A percentile compares a stretch with the other conserved stretches of the same genome.
phyloP scores from a whole-genome alignment of 1,139 yeast genomes.

The Arxiozyma heterogenica region DNA sequence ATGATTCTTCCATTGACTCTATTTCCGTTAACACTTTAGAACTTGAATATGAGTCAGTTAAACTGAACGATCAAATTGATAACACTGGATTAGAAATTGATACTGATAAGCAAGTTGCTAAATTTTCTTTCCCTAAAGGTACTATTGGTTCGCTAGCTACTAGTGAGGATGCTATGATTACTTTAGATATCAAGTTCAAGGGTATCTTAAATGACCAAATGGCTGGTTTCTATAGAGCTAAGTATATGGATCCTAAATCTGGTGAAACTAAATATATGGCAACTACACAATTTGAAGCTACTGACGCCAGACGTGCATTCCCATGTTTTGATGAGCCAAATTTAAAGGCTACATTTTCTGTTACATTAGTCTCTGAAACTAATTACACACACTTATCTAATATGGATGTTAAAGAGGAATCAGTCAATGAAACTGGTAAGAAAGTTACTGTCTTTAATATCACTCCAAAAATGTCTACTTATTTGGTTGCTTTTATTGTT shows the following conservation, averaged over 20 bases:
- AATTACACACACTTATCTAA: conserved; percentile 64
- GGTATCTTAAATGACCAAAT: conserved; percentile 67
- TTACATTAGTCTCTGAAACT: conserved; percentile 51
- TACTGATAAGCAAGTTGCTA: conserved; percentile 48
- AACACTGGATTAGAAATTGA: conserved; percentile 34
- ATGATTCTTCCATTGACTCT: conserved; percentile 31
- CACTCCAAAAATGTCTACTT: conserved; percentile 69
- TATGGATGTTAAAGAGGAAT: conserved; percentile 56
- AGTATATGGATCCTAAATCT: conserved; percentile 40
- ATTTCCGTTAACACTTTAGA: conserved; percentile 48
- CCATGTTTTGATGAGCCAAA: conserved; percentile 89
- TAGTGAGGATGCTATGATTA: conserved; percentile 25
- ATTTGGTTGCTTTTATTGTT: conserved; percentile 66
- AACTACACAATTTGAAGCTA: conserved; percentile 83
- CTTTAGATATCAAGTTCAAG: conserved; percentile 46
- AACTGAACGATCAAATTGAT: conserved; percentile 32
- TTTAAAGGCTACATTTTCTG: conserved; percentile 67
- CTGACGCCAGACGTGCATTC: conserved; percentile 84
- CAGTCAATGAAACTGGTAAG: conserved; percentile 39
- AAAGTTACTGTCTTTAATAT: conserved; percentile 41
- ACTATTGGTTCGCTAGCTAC: conserved; percentile 30
- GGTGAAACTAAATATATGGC: conserved; percentile 61
- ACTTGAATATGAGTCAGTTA: conserved; percentile 47
- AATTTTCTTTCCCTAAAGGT: conserved; percentile 46
- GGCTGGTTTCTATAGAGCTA: conserved; percentile 82